Evolutionary conservation across 2,329 filamentous ascomycete genomes (phyloP).

Genomic region (Leptographium radiaticola): DNA sequence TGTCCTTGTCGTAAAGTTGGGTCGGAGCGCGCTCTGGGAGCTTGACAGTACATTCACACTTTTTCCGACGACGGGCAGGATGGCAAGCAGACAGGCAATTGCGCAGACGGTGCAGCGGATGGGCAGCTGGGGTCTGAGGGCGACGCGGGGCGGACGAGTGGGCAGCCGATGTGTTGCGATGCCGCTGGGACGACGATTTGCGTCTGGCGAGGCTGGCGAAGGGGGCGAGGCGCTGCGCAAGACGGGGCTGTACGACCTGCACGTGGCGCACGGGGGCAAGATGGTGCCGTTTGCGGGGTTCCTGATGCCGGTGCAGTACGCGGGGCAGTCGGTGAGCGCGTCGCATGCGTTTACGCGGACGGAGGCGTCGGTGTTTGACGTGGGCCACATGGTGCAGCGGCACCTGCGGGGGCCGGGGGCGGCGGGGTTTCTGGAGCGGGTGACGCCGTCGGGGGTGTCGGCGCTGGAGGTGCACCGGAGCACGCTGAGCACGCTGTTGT

Average conservation of each 20-base stretch:
- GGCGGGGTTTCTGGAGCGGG: slow-evolving; percentile 63
- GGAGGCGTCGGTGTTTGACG: slow-evolving; percentile 87
- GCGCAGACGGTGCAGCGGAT: neutral
- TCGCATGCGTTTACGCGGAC: slow-evolving; percentile 84
- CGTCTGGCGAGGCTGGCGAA: neutral
- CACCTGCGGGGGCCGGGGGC: slow-evolving; percentile 71
- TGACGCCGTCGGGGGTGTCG: slow-evolving; percentile 66
- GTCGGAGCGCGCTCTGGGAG: too few relatives aligned
- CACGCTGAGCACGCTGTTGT: slow-evolving; percentile 73
- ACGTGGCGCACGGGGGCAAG: slow-evolving; percentile 63
- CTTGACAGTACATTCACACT: too few relatives aligned
- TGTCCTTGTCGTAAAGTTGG: too few relatives aligned
- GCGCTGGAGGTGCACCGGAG: slow-evolving; percentile 54
- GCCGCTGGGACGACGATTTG: neutral
- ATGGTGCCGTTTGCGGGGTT: slow-evolving; percentile 96
- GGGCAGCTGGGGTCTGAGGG: neutral
- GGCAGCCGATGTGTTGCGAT: neutral
- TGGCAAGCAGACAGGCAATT: slow-evolving; percentile 1
- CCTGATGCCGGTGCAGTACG: slow-evolving; percentile 86
- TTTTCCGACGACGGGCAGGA: neutral
- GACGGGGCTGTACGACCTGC: slow-evolving; percentile 24
- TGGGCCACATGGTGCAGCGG: slow-evolving; percentile 94
- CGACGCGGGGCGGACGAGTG: neutral
- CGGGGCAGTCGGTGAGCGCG: slow-evolving; percentile 60
- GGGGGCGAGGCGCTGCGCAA: slow-evolving; percentile 13